Base-by-base conservation (phyloP, 768 basidiomycete genomes). In the Hortiboletus campestris region DNA sequence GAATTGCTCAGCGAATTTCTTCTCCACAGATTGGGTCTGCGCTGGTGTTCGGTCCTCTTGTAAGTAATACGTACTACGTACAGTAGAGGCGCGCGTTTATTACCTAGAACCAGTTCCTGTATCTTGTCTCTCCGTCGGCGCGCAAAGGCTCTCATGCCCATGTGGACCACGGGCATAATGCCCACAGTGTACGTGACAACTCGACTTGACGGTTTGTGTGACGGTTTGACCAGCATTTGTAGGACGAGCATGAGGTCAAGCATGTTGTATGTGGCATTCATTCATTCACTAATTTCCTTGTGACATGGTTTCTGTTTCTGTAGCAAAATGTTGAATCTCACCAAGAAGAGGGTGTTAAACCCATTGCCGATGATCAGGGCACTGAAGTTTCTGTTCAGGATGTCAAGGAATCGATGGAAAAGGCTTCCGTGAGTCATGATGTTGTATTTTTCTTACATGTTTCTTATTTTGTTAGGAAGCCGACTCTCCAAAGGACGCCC, bases 401-500 rank as follows among this genome's bases (percentile, higher is more conserved):
- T 25, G 55, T 74, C 46, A 65, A 70, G 43, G 67, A 72, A 34
- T 72, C 73, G 22, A 60, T 67, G 25, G 59, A 63, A 55, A 59
- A 53, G 40, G 66, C 63, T 12, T 56, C 60, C 7, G 71, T 72
- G 35, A 51, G 72, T 58, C 32, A 45, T 38, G 2, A 31, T 32
- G 29, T 52, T 51, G n/a, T 29, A 4, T 19, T 44, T 22, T 10
- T 53, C 34, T 49, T 6, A 36, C 22, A 32, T 38, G 8, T 7
- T 35, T 42, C 35, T 59, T 34, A 62, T 56, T 56, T 50, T 35
- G 22, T 25, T 43, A 75, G 72, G 60, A 61, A 25, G 47, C 57
- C 25, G 74, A 74, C 54, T 65, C 74, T 46, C 69, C 72, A 16
- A 72, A 64, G 42, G 62, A 66, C 20, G 65, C 72, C n/a, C 62